Evolutionary conservation across 2,329 filamentous ascomycete genomes (phyloP), one percentile per base, ranked within the genome.

Genomic region (Paracoccidioides lutzii): DNA sequence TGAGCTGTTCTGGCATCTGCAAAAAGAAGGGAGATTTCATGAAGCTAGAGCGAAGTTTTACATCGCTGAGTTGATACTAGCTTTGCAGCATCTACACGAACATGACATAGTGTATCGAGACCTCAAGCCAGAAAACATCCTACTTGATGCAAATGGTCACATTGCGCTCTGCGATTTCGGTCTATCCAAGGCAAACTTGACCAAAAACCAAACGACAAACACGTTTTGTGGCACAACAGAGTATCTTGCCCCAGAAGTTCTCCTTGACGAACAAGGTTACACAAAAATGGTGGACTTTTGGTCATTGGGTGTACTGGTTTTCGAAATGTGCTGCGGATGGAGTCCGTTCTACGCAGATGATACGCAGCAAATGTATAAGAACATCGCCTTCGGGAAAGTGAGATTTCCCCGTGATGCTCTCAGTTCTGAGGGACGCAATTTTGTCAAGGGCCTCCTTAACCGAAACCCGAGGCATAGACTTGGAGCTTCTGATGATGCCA

Each of bases 211-310:
- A 61, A 98, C 93, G 0, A 98, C 93, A 53, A 98, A 97, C 73
- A 98, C 93, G 0, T 98, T 98, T 72, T 98, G 93, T 69, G 93
- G 93, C 59, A 98, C 93, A 0, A 98, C 93, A 0, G 93, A 98
- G 70, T 98, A 98, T 67, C 80, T 98, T 22, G 93, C 93, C 0
- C 93, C 93, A 0, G 93, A 98, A 68, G 93, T 97, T 2, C 78
- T 98, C 12, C 76, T 98, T 46, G 93, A 98, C 63, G 93, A 98
- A 74, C 88, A 90, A 65, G 93, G 93, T 38, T 98, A 98, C 72
- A 97, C 93, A 55, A 97, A 97, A 75, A 97, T 98, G 93, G 93
- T 98, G 5, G 93, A 98, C 70, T 98, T 97, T 71, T 98, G 93
- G 93, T 98, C 93, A 1, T 79, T 98, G 10, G 93, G 93, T 56